Evolutionary conservation across 257 asterid genomes (phyloP), one percentile per base, ranked within the genome.

Genomic region (Echites panduratus): DNA sequence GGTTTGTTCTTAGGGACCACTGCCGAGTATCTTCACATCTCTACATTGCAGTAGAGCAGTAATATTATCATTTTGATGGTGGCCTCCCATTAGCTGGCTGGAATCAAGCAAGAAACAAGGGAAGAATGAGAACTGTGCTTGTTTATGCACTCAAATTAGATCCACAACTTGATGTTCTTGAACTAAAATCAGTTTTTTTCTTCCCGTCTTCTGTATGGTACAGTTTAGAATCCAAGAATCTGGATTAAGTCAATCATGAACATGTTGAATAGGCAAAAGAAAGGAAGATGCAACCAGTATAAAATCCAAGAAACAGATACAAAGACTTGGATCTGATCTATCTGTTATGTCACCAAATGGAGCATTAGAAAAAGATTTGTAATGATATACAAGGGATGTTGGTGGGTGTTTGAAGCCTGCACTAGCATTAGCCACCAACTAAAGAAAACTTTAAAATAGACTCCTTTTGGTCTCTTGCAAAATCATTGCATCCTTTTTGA

Each of bases 391-490:
- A 22, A 13, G 45, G 59, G 17, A 13, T 29, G 61, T 54, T n/a
- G 29, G 27, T 68, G n/a, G 44, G 61, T 9, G 26, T 49, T 13
- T 68, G 59, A 70, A 24, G 53, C 66, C n/a, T 70, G 52, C 8
- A 59, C 49, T 41, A 59, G 66, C 79, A 78, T 49, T 38, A 68
- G 70, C 57, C 73, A 65, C 64, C 70, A 61, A 66, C 29, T 72
- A 24, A n/a, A 45, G 24, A n/a, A 53, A 26, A 32, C 22, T 24
- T 58, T 35, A 11, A 63, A n/a, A 11, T 41, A 76, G 64, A 62
- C 70, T 64, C 50, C 52, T 72, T n/a, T 77, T 68, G 72, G 71
- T 73, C 62, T 78, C 71, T 78, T 41, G 52, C 45, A 17, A 22
- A 68, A 32, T 80, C 24, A 73, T 68, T 47, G 79, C 50, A 44